Base-by-base conservation (phyloP, 345 rosid species). In the Lepidium africanum region DNA sequence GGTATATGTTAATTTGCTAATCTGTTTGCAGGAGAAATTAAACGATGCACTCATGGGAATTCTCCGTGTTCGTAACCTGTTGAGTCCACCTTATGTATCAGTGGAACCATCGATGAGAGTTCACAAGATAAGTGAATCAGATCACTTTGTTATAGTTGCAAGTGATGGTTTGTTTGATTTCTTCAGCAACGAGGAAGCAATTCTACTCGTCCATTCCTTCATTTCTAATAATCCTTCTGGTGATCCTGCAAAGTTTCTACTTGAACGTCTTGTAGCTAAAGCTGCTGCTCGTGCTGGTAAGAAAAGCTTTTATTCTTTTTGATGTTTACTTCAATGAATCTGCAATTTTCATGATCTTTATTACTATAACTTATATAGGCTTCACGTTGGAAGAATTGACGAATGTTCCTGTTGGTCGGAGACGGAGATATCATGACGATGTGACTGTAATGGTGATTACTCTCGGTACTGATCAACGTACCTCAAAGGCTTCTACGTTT, bases 31-130 rank as follows among this genome's bases (percentile, higher is more conserved):
- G 97, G 76, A 84, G 81, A 86, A 82, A 27, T 63, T 94, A 47
- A 94, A 91, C 21, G 89, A 91, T 82, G 99, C 99, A 0, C 69
- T 91, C 61, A 91, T 94, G 99, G 97, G 99, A 38, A 88, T 91
- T 10, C 96, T 94, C 38, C 86, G 82, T 67, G 95, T 91, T 65
- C 89, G 84, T 57, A 88, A 91, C 76, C 97, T 94, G 52, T 60
- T 77, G 52, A 94, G 97, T 53, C 99, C 99, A 45, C 99, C 99
- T 27, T 91, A 91, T 67, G 73, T 94, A 40, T 91, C 97, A 13
- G 87, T 86, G 5, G 76, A 81, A 62, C 99, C 99, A 60, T 88
- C 99, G 8, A 51, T 87, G 77, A 79, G 82, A 70, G 84, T 87
- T 67, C 97, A 86, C 55, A 81, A 69, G 65, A 85, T 94, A 70